These are phyloP conservation scores for Leptographium flavum DNA, from an alignment of 2,329 filamentous ascomycete species.

Conservation along the genomic window DNA sequence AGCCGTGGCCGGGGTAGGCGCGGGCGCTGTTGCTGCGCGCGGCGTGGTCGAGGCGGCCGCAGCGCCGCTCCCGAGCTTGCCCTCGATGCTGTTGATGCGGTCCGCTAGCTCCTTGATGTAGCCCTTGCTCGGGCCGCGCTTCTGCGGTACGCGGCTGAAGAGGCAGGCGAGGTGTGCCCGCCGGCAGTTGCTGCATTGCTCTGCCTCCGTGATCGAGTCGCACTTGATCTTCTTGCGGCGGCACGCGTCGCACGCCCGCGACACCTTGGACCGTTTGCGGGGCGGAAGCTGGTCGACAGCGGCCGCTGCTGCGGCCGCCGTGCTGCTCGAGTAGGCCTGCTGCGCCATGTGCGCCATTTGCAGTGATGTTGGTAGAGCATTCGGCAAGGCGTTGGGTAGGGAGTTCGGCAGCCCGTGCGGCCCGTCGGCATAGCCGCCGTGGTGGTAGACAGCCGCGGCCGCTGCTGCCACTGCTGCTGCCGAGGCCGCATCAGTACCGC, in stretches of 20 bases:
- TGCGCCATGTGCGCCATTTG: conserved; percentile 26
- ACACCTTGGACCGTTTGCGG: conserved; percentile 72
- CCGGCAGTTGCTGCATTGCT: conserved; percentile 69
- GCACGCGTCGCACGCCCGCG: conserved; percentile 79
- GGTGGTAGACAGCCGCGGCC: conserved; percentile 9
- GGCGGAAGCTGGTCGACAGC: conserved; percentile 51
- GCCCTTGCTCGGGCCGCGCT: conserved; percentile 81
- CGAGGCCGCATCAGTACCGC: neutral
- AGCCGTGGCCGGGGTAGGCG: neutral
- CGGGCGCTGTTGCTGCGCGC: too few relatives aligned
- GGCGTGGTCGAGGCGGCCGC: conserved; percentile 13
- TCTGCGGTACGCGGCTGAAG: conserved; percentile 79
- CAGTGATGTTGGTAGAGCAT: too few relatives aligned
- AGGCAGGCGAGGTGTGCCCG: conserved; percentile 64
- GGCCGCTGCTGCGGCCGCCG: too few relatives aligned
- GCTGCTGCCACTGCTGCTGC: conserved; percentile 11
- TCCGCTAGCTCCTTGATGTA: conserved; percentile 85
- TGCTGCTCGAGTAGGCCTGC: conserved; percentile 22
- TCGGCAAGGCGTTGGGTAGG: too few relatives aligned
- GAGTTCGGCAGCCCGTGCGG: conserved; percentile 14
- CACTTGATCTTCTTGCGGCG: conserved; percentile 83
- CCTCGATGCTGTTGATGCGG: conserved; percentile 68
- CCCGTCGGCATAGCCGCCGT: conserved; percentile 11
- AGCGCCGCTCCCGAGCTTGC: conserved; percentile 43
- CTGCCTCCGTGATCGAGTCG: conserved; percentile 62